phyloP scores from a whole-genome alignment of 306 rosid species.

The Fragaria ananassa region DNA sequence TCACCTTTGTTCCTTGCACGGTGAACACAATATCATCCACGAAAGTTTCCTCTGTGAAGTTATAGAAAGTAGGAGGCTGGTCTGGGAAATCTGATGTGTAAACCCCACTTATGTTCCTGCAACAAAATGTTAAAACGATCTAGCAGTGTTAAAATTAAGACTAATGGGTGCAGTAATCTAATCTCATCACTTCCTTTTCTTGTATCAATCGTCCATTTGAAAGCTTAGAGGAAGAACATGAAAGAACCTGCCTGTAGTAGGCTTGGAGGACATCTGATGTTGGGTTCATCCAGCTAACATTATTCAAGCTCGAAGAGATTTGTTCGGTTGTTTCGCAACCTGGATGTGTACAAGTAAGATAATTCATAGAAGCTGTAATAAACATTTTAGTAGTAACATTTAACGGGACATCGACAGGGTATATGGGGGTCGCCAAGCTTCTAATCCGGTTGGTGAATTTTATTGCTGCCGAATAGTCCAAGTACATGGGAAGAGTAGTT shows the following conservation, averaged over 20 bases:
- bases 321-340: not conserved
- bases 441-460: constrained; percentile 8
- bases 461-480: not conserved
- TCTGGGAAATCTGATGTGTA: constrained; percentile 12
- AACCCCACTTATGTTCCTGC: constrained; percentile 13
- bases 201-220: not conserved
- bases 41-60: not conserved
- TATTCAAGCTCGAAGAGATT: not conserved
- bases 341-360: not conserved
- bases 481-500: constrained; percentile 2
- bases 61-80: not conserved
- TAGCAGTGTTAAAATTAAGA: not conserved
- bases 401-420: not conserved
- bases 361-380: not conserved
- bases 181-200: not conserved
- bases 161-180: not conserved
- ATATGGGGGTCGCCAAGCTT: constrained; percentile 3
- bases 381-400: not conserved
- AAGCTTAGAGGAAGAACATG: not conserved
- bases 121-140: not conserved
- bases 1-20: constrained; percentile 5
- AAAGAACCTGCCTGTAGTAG: not conserved
- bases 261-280: not conserved
- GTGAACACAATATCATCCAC: not conserved
- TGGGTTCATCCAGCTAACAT: not conserved